Evolutionary conservation across 306 rosid species (phyloP).

Genomic region (Oemleria cerasiformis): DNA sequence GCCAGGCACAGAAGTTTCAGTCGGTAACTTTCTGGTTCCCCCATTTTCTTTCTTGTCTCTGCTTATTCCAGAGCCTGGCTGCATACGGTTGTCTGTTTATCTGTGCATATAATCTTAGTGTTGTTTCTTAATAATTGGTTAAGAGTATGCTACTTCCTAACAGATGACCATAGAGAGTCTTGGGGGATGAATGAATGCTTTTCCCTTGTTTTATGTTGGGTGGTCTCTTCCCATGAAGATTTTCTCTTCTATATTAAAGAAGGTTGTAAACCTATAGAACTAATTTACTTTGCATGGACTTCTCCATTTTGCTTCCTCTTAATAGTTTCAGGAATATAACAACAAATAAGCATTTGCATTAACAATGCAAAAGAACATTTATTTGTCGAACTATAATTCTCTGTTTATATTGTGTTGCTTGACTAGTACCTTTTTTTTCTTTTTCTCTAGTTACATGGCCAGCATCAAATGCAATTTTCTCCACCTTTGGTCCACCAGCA

Average conservation of each 20-base stretch:
- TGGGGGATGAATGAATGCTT: neutral
- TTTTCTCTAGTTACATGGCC: slow-evolving; percentile 69
- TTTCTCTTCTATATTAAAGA: neutral
- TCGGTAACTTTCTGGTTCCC: slow-evolving; percentile 21
- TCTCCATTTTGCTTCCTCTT: neutral
- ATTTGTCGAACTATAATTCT: slow-evolving; percentile 17
- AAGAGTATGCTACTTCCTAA: neutral
- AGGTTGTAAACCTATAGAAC: neutral
- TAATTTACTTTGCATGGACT: neutral
- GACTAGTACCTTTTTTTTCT: slow-evolving; percentile 12
- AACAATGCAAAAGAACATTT: slow-evolving; percentile 9
- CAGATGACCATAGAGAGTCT: neutral
- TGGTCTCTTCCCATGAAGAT: neutral
- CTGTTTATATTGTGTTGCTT: slow-evolving; percentile 13
- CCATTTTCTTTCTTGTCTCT: neutral
- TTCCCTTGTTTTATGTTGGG: neutral
- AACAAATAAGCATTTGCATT: neutral
- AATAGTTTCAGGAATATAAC: neutral
- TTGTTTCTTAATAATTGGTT: neutral
- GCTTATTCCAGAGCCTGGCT: neutral
- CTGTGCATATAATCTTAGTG: neutral
- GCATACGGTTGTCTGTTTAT: neutral
- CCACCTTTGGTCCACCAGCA: slow-evolving; percentile 82
- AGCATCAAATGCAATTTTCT: slow-evolving; percentile 90
- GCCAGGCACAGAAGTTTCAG: slow-evolving; percentile 47